A percentile compares a stretch with the other conserved stretches of the same genome.
Evolutionary conservation across 192 early-diverging fungal species (phyloP).

Genomic region (Piromyces sp.): DNA sequence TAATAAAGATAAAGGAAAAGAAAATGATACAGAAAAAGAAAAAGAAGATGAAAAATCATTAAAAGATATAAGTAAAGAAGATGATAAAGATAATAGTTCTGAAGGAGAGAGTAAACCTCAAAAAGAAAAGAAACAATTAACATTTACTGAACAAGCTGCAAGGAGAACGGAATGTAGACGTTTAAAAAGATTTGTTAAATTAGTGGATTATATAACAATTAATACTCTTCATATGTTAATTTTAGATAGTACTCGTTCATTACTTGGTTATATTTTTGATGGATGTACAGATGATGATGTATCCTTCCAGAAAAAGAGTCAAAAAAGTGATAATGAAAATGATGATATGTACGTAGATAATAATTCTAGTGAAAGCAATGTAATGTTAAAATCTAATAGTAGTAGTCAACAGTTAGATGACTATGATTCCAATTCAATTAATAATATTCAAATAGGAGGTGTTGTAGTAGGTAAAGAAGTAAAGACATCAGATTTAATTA

Average conservation of each 20-base stretch:
- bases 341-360: constrained; percentile 4
- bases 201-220: constrained; percentile 36
- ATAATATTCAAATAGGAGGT: background rate
- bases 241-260: constrained; percentile 17
- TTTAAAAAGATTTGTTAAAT: constrained; percentile 35
- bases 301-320: background rate
- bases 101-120: background rate
- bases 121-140: constrained; percentile 5
- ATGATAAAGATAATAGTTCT: background rate
- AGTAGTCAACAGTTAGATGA: background rate
- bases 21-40: background rate
- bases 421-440: background rate
- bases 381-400: background rate
- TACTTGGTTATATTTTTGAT: constrained; percentile 18
- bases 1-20: background rate
- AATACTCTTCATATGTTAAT: constrained; percentile 26
- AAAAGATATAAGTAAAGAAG: constrained; percentile 1
- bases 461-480: background rate
- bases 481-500: background rate
- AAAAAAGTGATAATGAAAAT: constrained; percentile 7
- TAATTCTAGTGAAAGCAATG: background rate
- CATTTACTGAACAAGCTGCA: constrained; percentile 43
- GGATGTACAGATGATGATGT: constrained; percentile 33
- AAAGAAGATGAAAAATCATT: background rate
- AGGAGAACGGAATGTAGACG: constrained; percentile 26